Conservation (phyloP, 2,329 filamentous ascomycete genomes). For the Coniochaeta prunicola region DNA sequence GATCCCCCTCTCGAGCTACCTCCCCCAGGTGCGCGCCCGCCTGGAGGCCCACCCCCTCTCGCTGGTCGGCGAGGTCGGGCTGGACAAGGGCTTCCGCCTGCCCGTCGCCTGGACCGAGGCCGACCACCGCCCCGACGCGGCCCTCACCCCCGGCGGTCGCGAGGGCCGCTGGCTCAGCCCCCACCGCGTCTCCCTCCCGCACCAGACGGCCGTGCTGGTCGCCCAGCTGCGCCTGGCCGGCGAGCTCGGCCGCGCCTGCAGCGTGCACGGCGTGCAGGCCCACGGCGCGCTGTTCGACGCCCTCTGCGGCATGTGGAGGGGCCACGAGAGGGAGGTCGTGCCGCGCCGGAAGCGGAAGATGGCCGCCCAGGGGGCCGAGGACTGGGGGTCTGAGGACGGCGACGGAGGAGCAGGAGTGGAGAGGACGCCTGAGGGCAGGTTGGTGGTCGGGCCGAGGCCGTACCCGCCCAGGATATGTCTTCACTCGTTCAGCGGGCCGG, state of each 20-base stretch:
- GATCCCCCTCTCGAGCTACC: constrained; percentile 10
- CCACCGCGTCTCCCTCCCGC: constrained; percentile 58
- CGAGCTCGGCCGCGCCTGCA: constrained; percentile 57
- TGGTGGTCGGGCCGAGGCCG: constrained; percentile 37
- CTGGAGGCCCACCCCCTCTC: constrained; percentile 54
- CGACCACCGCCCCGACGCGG: constrained; percentile 29
- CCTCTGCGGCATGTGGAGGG: constrained; percentile 60
- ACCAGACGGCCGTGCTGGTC: constrained; percentile 60
- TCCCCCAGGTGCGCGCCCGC: constrained; percentile 41
- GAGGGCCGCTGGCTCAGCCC: constrained; percentile 63
- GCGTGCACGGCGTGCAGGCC: constrained; percentile 68
- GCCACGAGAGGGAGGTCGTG: constrained; percentile 55
- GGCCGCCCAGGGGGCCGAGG: constrained; percentile 39
- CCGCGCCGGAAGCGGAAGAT: constrained; percentile 51
- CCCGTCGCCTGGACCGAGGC: constrained; percentile 49
- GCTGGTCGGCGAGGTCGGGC: constrained; percentile 68
- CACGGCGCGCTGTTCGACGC: constrained; percentile 64
- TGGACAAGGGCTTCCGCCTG: constrained; percentile 72
- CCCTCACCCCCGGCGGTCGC: constrained; percentile 60
- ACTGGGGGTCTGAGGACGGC: constrained; percentile 32
- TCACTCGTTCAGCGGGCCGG: constrained; percentile 82
- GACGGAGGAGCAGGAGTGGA: constrained; percentile 22
- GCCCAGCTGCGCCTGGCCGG: constrained; percentile 67
- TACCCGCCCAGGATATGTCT: constrained; percentile 88
- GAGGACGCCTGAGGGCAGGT: constrained; percentile 8